Conservation (phyloP, 2,329 filamentous ascomycete genomes). For the Talaromyces sp. region DNA sequence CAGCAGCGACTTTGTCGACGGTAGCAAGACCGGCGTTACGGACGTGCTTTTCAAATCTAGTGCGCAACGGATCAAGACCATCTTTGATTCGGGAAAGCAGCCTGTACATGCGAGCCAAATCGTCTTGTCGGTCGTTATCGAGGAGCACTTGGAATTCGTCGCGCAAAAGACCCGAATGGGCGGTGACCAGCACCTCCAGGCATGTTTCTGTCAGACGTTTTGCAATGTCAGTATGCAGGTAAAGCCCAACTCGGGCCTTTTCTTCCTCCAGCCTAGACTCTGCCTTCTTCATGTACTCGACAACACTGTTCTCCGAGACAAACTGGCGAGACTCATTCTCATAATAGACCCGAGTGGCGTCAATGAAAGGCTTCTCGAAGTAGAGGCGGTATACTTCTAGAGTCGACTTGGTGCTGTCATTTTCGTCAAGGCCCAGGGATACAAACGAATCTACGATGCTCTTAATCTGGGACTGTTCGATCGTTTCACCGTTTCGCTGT, state of each 20-base stretch:
- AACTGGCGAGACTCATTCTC: slow-evolving; percentile 89
- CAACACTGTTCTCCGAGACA: slow-evolving; percentile 91
- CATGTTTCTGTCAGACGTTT: slow-evolving; percentile 78
- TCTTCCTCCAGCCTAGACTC: slow-evolving; percentile 85
- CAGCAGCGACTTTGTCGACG: slow-evolving; percentile 82
- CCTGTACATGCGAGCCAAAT: slow-evolving; percentile 94
- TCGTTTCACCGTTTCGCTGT: slow-evolving; percentile 94
- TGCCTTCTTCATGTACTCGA: slow-evolving; percentile 99
- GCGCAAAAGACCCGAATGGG: slow-evolving; percentile 77
- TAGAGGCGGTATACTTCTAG: slow-evolving; percentile 89
- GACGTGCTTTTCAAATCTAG: slow-evolving; percentile 87
- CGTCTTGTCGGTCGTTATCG: slow-evolving; percentile 89
- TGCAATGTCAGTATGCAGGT: slow-evolving; percentile 86
- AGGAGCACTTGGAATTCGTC: slow-evolving; percentile 94
- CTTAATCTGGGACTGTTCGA: slow-evolving; percentile 95
- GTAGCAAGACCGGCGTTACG: slow-evolving; percentile 81
- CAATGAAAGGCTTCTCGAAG: slow-evolving; percentile 89
- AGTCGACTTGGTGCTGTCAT: slow-evolving; percentile 87
- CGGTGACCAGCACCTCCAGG: slow-evolving; percentile 81
- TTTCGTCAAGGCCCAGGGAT: slow-evolving; percentile 87
- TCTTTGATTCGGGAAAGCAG: slow-evolving; percentile 84
- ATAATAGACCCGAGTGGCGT: slow-evolving; percentile 80
- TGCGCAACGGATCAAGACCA: slow-evolving; percentile 80
- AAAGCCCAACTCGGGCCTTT: slow-evolving; percentile 87
- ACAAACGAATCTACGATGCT: slow-evolving; percentile 95